Conservation (phyloP, 2,329 filamentous ascomycete genomes). For the Pezicula carpinea region DNA sequence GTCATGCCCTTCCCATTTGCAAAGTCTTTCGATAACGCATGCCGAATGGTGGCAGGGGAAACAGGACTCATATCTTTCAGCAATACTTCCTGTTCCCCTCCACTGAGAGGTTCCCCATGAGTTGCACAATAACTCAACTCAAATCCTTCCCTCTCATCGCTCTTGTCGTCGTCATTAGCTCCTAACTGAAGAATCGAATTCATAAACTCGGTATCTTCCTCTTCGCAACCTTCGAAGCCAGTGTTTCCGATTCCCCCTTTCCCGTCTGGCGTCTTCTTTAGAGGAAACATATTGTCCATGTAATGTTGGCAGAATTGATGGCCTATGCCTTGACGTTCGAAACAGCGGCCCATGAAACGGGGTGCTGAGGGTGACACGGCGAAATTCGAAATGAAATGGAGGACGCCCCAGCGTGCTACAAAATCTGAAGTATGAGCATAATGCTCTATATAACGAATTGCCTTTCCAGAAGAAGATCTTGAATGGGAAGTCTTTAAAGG, state of each 20-base stretch:
- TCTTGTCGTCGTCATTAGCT: constrained; percentile 34
- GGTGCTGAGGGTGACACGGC: constrained; percentile 6
- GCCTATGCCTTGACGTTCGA: constrained; percentile 16
- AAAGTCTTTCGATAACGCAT: constrained; percentile 4
- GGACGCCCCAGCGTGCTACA: constrained; percentile 68
- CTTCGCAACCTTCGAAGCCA: constrained; percentile 14
- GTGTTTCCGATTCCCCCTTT: constrained; percentile 14
- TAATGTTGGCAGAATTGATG: constrained; percentile 31
- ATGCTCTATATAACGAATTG: constrained; percentile 72
- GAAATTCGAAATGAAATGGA: constrained; percentile 51
- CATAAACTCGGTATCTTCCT: constrained; percentile 20
- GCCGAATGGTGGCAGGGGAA: background rate
- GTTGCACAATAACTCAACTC: constrained; percentile 32
- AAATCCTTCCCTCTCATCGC: constrained; percentile 41
- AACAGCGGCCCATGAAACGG: constrained; percentile 25
- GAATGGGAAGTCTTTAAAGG: background rate
- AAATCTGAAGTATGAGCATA: constrained; percentile 73
- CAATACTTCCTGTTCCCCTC: constrained; percentile 13
- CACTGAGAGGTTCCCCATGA: constrained; percentile 10
- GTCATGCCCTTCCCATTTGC: background rate
- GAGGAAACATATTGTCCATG: constrained; percentile 29
- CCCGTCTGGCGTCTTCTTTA: constrained; percentile 6
- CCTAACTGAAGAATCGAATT: constrained; percentile 7
- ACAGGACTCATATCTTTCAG: constrained; percentile 21
- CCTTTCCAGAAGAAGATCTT: constrained; percentile 28